Base-by-base conservation (phyloP, 208 protist species). In the Trypanosoma brucei region DNA sequence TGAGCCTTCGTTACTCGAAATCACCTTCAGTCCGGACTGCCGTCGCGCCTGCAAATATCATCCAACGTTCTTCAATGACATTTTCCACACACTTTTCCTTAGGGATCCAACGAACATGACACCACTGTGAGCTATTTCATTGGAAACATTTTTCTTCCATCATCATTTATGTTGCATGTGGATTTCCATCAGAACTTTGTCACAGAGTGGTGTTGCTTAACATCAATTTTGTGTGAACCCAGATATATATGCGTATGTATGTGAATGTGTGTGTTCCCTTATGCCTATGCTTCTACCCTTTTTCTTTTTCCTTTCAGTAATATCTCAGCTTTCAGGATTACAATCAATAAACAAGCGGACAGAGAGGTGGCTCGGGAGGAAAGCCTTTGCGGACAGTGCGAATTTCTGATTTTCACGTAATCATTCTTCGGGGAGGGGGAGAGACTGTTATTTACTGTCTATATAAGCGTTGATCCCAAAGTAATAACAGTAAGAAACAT, bases 21-120 rank as follows among this genome's bases (percentile, higher is more conserved):
- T 80, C 9, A 72, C 61, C 5, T 64, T 72, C 52, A 65, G 65
- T 46, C 63, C 74, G 3, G 79, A 85, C 55, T 80, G 75, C 63
- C 38, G 61, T 3, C 64, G 72, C 33, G 66, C 67, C 33, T 75
- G 72, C 54, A 69, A 73, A 9, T 66, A 55, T 44, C 53, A 63
- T 52, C 62, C 69, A 46, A 14, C 48, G 31, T 71, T 75, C 55
- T 54, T 76, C n/a, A 59, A 76, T 62, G 64, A 64, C 55, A 9
- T 78, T 39, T 73, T 85, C 58, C 14, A 62, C 9, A 64, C 75
- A 8, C 68, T 81, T 7, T 78, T 80, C 58, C 51, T 76, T 6
- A 38, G 62, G 36, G 55, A 36, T 22, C 62, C 60, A 6, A 50
- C 38, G 13, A 70, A 72, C 62, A 70, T 75, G 59, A 70, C 65